These are phyloP conservation scores for Trichoderma sp. DNA, from an alignment of 2,329 filamentous ascomycete species.

Conservation along the genomic window DNA sequence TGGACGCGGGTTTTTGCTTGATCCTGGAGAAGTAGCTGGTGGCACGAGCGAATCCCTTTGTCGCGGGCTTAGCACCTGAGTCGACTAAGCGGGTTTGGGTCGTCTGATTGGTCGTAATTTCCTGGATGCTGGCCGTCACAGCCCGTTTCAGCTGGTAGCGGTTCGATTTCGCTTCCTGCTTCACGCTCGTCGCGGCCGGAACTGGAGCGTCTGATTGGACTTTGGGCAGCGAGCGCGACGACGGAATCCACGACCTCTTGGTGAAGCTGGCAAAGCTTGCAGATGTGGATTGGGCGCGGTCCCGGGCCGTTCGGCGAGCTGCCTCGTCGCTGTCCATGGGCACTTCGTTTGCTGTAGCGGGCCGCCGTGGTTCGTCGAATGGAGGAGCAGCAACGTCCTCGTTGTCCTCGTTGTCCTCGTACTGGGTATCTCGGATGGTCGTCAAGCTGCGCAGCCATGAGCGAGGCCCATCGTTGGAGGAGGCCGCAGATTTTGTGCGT, in stretches of 20 bases:
- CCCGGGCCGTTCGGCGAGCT: conserved; percentile 31
- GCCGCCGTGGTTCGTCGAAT: conserved; percentile 22
- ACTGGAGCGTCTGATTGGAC: conserved; percentile 30
- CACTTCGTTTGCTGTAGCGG: conserved; percentile 25
- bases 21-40: conserved; percentile 51
- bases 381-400: not conserved
- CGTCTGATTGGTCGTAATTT: conserved; percentile 29
- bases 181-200: conserved; percentile 25
- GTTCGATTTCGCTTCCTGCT: conserved; percentile 27
- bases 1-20: conserved; percentile 44
- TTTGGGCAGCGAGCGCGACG: conserved; percentile 48
- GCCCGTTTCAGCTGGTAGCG: conserved; percentile 27
- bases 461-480: conserved; percentile 48
- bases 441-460: conserved; percentile 53
- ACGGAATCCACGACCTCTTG: conserved; percentile 50
- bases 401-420: conserved; percentile 17
- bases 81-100: conserved; percentile 30
- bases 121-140: conserved; percentile 30
- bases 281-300: conserved; percentile 40
- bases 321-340: conserved; percentile 21
- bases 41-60: conserved; percentile 43
- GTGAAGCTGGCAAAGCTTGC: conserved; percentile 51
- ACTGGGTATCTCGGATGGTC: conserved; percentile 32
- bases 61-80: conserved; percentile 34
- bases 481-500: conserved; percentile 38